These are phyloP conservation scores for Hyphopichia buzzinii DNA, from an alignment of 1,139 yeast genomes.

Conservation along the genomic window DNA sequence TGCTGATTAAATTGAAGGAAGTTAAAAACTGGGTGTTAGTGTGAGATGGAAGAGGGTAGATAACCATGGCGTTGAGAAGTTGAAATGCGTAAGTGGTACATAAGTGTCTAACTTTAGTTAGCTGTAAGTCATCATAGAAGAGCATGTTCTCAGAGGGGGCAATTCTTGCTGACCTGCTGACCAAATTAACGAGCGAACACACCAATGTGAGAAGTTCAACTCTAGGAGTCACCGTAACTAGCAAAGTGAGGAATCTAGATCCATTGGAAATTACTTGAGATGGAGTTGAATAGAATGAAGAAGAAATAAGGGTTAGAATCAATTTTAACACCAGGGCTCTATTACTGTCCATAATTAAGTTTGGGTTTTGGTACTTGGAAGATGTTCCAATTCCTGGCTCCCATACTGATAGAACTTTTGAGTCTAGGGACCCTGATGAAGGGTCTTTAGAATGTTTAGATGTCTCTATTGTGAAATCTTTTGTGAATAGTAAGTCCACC, in stretches of 20 bases:
- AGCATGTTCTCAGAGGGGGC: slow-evolving; percentile 37
- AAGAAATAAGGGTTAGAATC: slow-evolving; percentile 61
- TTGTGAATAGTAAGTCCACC: slow-evolving; percentile 55
- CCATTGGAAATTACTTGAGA: slow-evolving; percentile 49
- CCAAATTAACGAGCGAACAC: slow-evolving; percentile 66
- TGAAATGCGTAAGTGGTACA: slow-evolving; percentile 61
- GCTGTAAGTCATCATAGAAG: slow-evolving; percentile 21
- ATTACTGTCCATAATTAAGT: slow-evolving; percentile 57
- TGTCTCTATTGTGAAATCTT: slow-evolving; percentile 53
- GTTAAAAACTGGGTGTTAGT: slow-evolving; percentile 46
- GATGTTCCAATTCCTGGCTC: slow-evolving; percentile 70
- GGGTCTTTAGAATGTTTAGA: slow-evolving; percentile 7
- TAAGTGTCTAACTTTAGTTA: slow-evolving; percentile 49
- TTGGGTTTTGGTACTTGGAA: slow-evolving; percentile 42
- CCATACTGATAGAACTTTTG: slow-evolving; percentile 45
- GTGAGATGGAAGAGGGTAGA: slow-evolving; percentile 59
- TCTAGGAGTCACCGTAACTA: slow-evolving; percentile 54
- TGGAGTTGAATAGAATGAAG: slow-evolving; percentile 53
- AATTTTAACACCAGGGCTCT: slow-evolving; percentile 67
- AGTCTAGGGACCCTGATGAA: slow-evolving; percentile 3
- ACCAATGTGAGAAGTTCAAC: slow-evolving; percentile 52
- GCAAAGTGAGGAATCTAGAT: slow-evolving; percentile 55
- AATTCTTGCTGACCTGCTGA: slow-evolving; percentile 38
- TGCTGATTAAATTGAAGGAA: slow-evolving; percentile 27
- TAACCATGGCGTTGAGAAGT: slow-evolving; percentile 57